These are phyloP conservation scores for Pyronema domesticum DNA, from an alignment of 495 filamentous ascomycete species.

Conservation along the genomic window DNA sequence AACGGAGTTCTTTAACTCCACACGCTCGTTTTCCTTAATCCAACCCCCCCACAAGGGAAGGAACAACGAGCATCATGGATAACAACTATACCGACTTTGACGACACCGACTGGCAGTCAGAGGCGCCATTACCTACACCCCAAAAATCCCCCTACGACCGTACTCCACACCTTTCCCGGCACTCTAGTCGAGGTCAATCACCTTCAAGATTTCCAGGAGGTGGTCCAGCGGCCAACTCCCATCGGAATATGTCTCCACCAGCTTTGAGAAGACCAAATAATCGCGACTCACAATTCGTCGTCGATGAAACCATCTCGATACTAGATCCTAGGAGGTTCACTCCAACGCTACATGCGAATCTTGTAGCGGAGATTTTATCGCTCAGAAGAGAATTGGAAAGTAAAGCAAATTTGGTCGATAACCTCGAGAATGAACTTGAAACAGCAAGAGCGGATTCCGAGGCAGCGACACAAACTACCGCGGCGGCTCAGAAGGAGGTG, in stretches of 20 bases:
- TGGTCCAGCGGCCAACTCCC: constrained; percentile 31
- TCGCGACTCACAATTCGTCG: constrained; percentile 27
- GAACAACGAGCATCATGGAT: not conserved
- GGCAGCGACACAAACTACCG: constrained; percentile 39
- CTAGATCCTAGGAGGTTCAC: constrained; percentile 85
- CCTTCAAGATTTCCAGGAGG: constrained; percentile 42
- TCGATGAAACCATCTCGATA: constrained; percentile 57
- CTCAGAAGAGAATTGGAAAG: constrained; percentile 76
- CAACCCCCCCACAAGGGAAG: not conserved
- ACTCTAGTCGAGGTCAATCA: constrained; percentile 41
- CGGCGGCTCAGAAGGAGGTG: constrained; percentile 49
- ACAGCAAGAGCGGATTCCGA: constrained; percentile 56
- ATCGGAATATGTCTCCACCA: constrained; percentile 13
- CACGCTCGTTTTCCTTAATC: not conserved
- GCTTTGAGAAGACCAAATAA: constrained; percentile 26
- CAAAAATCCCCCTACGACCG: constrained; percentile 16
- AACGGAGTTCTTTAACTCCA: not conserved
- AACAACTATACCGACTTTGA: constrained; percentile 11
- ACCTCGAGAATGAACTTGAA: constrained; percentile 59
- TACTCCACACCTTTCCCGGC: constrained; percentile 29
- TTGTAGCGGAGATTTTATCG: constrained; percentile 83
- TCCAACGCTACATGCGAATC: constrained; percentile 80
- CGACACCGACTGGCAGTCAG: constrained; percentile 24
- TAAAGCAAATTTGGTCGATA: constrained; percentile 67
- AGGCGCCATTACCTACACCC: constrained; percentile 22